A percentile compares a stretch with the other conserved stretches of the same genome.
Evolutionary conservation across 108 stramenopile genomes (phyloP).

Genomic region (Nitzschia sp.): DNA sequence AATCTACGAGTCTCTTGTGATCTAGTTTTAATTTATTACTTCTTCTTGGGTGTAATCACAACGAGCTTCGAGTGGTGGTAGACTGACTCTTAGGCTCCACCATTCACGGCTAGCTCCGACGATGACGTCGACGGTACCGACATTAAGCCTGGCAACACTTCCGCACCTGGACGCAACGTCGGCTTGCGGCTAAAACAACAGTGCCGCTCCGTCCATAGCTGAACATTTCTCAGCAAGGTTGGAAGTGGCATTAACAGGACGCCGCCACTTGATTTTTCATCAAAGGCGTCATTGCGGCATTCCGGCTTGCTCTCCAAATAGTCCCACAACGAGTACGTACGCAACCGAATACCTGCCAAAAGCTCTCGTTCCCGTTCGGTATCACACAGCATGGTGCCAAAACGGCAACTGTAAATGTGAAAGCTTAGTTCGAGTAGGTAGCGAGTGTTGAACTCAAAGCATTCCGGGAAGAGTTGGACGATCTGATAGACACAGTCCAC

Average conservation of each 20-base stretch:
- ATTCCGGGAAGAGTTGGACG: constrained; percentile 81
- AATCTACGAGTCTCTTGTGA: background rate
- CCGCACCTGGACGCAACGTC: too few species aligned
- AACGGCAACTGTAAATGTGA: constrained; percentile 90
- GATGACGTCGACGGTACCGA: background rate
- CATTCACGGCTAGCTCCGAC: constrained; percentile 1
- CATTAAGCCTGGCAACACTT: too few species aligned
- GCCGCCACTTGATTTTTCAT: constrained; percentile 30
- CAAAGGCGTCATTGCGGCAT: constrained; percentile 15
- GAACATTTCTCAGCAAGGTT: constrained; percentile 73
- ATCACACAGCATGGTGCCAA: constrained; percentile 94
- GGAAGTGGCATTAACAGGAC: constrained; percentile 83
- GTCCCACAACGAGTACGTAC: constrained; percentile 88
- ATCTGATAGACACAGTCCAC: constrained; percentile 97
- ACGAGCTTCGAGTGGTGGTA: too few species aligned
- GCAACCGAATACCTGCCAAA: constrained; percentile 74
- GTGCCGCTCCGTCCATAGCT: constrained; percentile 78
- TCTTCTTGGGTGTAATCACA: too few species aligned
- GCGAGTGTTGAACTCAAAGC: constrained; percentile 84
- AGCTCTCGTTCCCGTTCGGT: constrained; percentile 85
- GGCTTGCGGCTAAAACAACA: constrained; percentile 71
- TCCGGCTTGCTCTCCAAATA: constrained; percentile 54
- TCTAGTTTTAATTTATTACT: background rate
- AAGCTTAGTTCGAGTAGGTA: constrained; percentile 82
- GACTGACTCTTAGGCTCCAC: too few species aligned